Conservation (phyloP, 441 rosid species). For the Breynia disticha region DNA sequence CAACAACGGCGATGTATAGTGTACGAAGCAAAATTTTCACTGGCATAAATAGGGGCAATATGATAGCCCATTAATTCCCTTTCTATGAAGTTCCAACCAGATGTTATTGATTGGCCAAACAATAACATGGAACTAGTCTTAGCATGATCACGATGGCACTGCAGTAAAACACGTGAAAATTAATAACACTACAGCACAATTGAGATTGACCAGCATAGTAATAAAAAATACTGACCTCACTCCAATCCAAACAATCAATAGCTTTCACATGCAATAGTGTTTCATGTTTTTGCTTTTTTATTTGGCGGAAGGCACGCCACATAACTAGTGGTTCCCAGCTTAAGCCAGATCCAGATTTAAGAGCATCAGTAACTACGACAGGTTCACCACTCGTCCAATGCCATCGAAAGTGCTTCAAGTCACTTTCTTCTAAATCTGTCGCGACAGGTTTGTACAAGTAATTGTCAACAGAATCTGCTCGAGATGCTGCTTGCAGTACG, state of each 20-base stretch:
- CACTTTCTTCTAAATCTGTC: slow-evolving; percentile 33
- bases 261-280: slow-evolving; percentile 45
- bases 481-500: slow-evolving; percentile 54
- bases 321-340: slow-evolving; percentile 96
- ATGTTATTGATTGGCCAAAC: no score
- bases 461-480: slow-evolving; percentile 50
- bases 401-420: slow-evolving; percentile 60
- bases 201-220: not conserved
- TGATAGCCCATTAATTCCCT: no score
- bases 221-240: slow-evolving; percentile 48
- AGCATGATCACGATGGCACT: not conserved
- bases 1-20: no score
- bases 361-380: slow-evolving; percentile 64
- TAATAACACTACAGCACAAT: not conserved
- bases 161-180: not conserved
- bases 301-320: slow-evolving; percentile 83
- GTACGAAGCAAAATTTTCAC: no score
- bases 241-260: slow-evolving; percentile 62
- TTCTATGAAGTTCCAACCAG: no score
- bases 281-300: slow-evolving; percentile 24
- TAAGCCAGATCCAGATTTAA: slow-evolving; percentile 59
- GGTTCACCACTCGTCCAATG: slow-evolving; percentile 89
- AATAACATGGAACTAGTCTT: no score
- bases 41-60: no score
- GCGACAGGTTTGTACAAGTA: slow-evolving; percentile 61